phyloP scores from a whole-genome alignment of 2,329 filamentous ascomycete genomes.

The Tolypocladium tundrense region DNA sequence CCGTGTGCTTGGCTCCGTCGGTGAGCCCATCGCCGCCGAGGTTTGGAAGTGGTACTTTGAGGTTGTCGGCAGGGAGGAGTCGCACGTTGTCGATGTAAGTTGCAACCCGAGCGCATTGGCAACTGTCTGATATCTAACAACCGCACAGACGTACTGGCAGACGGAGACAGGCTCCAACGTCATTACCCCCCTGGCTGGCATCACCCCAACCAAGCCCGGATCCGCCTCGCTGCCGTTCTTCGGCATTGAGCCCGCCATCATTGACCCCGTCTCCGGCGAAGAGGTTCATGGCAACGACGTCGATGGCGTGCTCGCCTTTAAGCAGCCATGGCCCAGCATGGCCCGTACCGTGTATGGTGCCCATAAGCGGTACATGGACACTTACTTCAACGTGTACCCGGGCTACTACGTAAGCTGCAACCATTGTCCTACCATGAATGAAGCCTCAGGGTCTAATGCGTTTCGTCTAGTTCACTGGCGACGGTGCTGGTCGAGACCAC shows the following conservation, averaged over 20 bases:
- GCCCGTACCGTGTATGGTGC: conserved; percentile 94
- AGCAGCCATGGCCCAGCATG: conserved; percentile 98
- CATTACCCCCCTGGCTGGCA: conserved; percentile 83
- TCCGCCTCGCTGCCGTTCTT: conserved; percentile 96
- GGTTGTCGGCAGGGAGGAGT: conserved; percentile 83
- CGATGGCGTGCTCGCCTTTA: conserved; percentile 93
- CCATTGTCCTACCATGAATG: background rate
- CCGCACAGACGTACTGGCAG: conserved; percentile 89
- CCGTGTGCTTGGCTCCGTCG: conserved; percentile 85
- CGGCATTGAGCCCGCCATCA: conserved; percentile 93
- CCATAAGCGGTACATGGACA: conserved; percentile 98
- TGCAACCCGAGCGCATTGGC: background rate
- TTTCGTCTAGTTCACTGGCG: conserved; percentile 63
- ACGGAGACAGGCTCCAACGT: conserved; percentile 97
- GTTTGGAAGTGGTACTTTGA: conserved; percentile 99
- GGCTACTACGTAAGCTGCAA: conserved; percentile 82
- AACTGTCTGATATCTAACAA: conserved; percentile 7
- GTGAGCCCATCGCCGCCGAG: conserved; percentile 94
- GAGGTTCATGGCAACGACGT: conserved; percentile 94
- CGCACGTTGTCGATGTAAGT: conserved; percentile 86
- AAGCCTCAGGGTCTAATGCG: background rate
- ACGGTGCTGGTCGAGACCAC: conserved; percentile 90
- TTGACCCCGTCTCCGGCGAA: conserved; percentile 89
- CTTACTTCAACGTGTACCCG: conserved; percentile 94
- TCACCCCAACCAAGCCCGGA: conserved; percentile 94